Percentiles rank a stretch among this genome's conserved stretches.
These are phyloP conservation scores for Selenicereus undatus DNA, from an alignment of 148 eudicot genomes.

Conservation along the genomic window DNA sequence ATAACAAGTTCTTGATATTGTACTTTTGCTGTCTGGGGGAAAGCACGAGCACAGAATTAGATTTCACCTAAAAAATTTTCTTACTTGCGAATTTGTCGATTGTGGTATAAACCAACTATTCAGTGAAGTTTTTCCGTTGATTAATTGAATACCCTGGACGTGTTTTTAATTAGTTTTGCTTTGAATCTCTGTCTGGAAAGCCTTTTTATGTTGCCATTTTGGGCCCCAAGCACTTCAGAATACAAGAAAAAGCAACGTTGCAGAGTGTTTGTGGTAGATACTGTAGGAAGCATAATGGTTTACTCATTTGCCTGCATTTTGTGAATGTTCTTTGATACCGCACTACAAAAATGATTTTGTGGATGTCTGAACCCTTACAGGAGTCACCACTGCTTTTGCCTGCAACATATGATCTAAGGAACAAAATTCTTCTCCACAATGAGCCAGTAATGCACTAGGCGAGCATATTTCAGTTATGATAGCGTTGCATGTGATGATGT, in stretches of 20 bases:
- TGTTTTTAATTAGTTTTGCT: not conserved
- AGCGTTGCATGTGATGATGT: too few species aligned
- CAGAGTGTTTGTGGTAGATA: too few species aligned
- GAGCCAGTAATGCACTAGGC: too few species aligned
- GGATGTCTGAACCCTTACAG: not conserved
- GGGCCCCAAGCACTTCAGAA: not conserved
- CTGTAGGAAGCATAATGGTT: too few species aligned
- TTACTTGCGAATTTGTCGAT: not conserved
- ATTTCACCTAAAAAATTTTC: not conserved
- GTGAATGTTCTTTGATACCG: not conserved
- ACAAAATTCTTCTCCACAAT: too few species aligned
- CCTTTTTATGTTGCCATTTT: not conserved
- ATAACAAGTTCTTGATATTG: not conserved
- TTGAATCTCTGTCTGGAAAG: not conserved
- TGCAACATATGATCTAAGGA: too few species aligned
- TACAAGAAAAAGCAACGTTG: not conserved
- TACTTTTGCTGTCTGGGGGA: not conserved
- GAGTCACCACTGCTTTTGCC: too few species aligned
- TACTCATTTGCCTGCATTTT: too few species aligned
- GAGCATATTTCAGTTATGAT: too few species aligned
- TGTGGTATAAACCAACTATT: not conserved
- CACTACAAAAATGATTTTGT: not conserved
- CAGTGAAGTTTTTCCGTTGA: not conserved
- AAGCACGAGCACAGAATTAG: not conserved
- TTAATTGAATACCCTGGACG: not conserved